Percentiles rank a stretch among this genome's conserved stretches.
phyloP scores from a whole-genome alignment of 1,139 yeast species.

The Meyerozyma elateridarum region DNA sequence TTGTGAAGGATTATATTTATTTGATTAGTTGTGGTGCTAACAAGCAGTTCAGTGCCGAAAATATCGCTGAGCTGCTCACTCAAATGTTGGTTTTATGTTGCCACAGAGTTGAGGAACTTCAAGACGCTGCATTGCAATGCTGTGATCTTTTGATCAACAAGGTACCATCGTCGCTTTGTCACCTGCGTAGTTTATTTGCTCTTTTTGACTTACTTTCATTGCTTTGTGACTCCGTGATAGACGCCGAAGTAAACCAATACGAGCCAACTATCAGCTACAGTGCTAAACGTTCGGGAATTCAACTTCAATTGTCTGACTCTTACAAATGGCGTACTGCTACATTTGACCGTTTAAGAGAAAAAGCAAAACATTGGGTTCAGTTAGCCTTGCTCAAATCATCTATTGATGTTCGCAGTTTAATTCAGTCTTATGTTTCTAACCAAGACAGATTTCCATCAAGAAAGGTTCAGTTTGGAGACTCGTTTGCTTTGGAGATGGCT shows the following conservation, averaged over 20 bases:
- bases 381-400: conserved; percentile 51
- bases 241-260: conserved; percentile 83
- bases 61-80: conserved; percentile 68
- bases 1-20: conserved; percentile 53
- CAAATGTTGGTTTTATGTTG: conserved; percentile 68
- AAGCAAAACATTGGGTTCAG: conserved; percentile 65
- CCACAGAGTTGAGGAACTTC: conserved; percentile 71
- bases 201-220: conserved; percentile 75
- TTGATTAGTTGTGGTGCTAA: conserved; percentile 44
- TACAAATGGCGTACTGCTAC: conserved; percentile 72
- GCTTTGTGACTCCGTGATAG: conserved; percentile 74
- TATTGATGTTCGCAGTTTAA: conserved; percentile 70
- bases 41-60: conserved; percentile 49
- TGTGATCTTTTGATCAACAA: conserved; percentile 63
- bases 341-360: conserved; percentile 52
- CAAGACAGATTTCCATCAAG: conserved; percentile 28
- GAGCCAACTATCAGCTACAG: conserved; percentile 71
- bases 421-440: conserved; percentile 68
- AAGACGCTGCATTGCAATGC: conserved; percentile 75
- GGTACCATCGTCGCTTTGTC: conserved; percentile 82
- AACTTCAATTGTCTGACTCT: conserved; percentile 71
- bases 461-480: conserved; percentile 68
- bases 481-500: conserved; percentile 88
- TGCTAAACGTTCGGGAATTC: conserved; percentile 54
- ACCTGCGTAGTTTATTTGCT: conserved; percentile 66